phyloP scores from a whole-genome alignment of 441 rosid genomes.

The Pelargonium exstipulatum region DNA sequence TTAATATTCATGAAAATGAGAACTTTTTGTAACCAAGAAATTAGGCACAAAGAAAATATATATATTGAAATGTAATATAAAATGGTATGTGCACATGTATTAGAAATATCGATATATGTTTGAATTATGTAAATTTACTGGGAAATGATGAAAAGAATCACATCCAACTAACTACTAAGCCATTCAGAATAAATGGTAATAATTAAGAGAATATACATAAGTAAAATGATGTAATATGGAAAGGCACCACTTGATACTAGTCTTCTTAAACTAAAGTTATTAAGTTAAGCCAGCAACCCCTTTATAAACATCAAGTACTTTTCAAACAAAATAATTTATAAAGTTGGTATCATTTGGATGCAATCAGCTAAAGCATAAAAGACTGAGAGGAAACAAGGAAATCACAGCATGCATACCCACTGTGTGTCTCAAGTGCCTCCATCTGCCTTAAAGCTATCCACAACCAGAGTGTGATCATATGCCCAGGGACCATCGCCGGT shows the following conservation, averaged over 20 bases:
- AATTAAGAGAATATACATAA: slow-evolving; percentile 20
- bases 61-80: too few species aligned
- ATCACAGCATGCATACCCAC: slow-evolving; percentile 62
- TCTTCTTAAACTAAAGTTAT: slow-evolving; percentile 26
- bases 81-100: too few species aligned
- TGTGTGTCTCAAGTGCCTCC: slow-evolving; percentile 85
- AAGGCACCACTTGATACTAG: slow-evolving; percentile 18
- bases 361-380: slow-evolving; percentile 23
- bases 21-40: too few species aligned
- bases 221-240: slow-evolving; percentile 14
- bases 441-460: slow-evolving; percentile 82
- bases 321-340: slow-evolving; percentile 20
- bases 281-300: not conserved
- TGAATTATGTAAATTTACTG: too few species aligned
- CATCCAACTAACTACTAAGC: not conserved
- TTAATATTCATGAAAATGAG: too few species aligned
- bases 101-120: too few species aligned
- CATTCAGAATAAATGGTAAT: not conserved
- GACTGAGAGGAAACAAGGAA: slow-evolving; percentile 13
- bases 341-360: slow-evolving; percentile 32
- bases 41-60: too few species aligned
- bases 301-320: not conserved
- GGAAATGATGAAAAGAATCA: too few species aligned
- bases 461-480: slow-evolving; percentile 74
- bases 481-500: slow-evolving; percentile 85